phyloP scores from a whole-genome alignment of 768 basidiomycete species.

The Pisolithus albus region DNA sequence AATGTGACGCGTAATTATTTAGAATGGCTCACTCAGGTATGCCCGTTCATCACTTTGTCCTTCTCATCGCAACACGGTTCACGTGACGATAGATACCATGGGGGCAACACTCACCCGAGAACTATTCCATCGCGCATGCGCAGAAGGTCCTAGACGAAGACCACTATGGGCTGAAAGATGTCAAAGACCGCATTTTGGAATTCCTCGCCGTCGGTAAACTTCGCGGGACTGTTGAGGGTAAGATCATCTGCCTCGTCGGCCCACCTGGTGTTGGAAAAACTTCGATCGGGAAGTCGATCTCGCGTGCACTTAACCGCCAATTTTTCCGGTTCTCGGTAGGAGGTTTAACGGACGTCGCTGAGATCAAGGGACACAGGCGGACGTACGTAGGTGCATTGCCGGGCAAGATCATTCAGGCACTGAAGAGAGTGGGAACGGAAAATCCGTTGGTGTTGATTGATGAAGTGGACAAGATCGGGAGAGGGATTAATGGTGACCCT shows the following conservation, averaged over 20 bases:
- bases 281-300: constrained; percentile 90
- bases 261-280: constrained; percentile 99
- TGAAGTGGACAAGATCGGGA: constrained; percentile 92
- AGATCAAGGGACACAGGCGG: constrained; percentile 96
- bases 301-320: constrained; percentile 80
- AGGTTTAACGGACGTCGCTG: constrained; percentile 94
- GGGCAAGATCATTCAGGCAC: constrained; percentile 90
- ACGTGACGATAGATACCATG: constrained; percentile 70
- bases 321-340: constrained; percentile 98
- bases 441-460: constrained; percentile 93
- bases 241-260: constrained; percentile 94
- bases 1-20: constrained; percentile 93
- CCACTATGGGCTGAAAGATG: constrained; percentile 87
- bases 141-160: constrained; percentile 85
- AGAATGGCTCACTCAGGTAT: constrained; percentile 82
- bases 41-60: constrained; percentile 5
- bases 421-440: constrained; percentile 89
- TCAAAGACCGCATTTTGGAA: constrained; percentile 91
- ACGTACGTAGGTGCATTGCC: constrained; percentile 96
- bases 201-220: constrained; percentile 95
- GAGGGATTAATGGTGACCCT: constrained; percentile 89
- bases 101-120: constrained; percentile 92
- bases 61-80: constrained; percentile 1
- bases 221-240: constrained; percentile 91
- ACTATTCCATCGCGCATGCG: constrained; percentile 82